Base-by-base conservation (phyloP, 139 green algal genomes). In the Closterium sp. region DNA sequence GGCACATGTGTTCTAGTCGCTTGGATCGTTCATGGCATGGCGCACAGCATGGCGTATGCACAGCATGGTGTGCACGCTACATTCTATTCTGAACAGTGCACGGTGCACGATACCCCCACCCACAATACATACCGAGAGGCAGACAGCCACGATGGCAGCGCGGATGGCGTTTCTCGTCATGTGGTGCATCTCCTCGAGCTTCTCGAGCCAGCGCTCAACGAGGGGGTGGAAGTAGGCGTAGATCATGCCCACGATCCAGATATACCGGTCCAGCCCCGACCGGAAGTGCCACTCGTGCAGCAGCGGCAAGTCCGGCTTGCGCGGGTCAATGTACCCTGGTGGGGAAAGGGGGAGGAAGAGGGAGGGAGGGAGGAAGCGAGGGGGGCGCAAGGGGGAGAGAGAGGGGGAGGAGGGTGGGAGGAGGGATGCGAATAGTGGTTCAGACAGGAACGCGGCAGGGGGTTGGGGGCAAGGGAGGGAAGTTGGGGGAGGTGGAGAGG, bases 231-330 rank as follows among this genome's bases (percentile, higher is more conserved):
- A 36, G 88, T 95, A 97, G 7, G 97, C 97, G 84, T 96, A 98
- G 2, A 98, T 33, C 97, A 99, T 99, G 93, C 97, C 97, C 83
- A 97, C 96, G 87, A 99, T 98, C 97, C 97, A 99, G 32, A 99
- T 93, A 93, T 98, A 99, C 64, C 97, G 94, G 93, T 99, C 97
- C 81, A 99, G 95, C 12, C 93, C 95, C 3, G 97, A 98, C 81
- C 97, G 96, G 95, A 99, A 99, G 91, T 96, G 97, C 90, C 93
- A 98, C 96, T 96, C 97, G 89, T 98, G 95, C 92, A 99, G 85
- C 1, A 89, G 85, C 88, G 98, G 96, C 2, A 95, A 84, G 12
- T 91, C 91, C 1, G 96, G 95, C 76, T 97, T 97, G 36, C 96
- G 94, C 4, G 97, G 97, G 92, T 99, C 97, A 3, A 84, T 91